phyloP scores from a whole-genome alignment of 2,329 filamentous ascomycete species.

The Penicillium digitatum region DNA sequence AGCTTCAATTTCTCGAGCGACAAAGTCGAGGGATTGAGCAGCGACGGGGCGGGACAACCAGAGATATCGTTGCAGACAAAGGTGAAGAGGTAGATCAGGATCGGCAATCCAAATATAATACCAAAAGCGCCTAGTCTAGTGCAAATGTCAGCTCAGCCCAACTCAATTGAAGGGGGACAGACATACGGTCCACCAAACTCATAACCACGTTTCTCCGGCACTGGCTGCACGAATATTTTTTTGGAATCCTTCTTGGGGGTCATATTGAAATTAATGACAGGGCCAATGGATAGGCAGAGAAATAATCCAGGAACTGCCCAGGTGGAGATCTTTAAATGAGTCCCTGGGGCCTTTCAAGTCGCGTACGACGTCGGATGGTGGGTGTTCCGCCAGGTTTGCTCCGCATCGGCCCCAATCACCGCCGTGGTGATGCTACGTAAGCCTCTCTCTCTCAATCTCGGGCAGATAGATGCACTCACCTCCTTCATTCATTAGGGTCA shows the following conservation, averaged over 20 bases:
- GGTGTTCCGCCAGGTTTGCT: constrained; percentile 13
- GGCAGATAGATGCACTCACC: background rate
- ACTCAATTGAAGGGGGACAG: background rate
- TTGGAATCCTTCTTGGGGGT: constrained; percentile 33
- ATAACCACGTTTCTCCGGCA: constrained; percentile 44
- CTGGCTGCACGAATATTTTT: constrained; percentile 32
- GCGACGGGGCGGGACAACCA: constrained; percentile 81
- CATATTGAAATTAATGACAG: constrained; percentile 20
- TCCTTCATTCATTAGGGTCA: background rate
- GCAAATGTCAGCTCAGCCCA: constrained; percentile 13
- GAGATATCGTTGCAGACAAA: constrained; percentile 91
- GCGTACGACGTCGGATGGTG: constrained; percentile 22
- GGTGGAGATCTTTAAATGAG: constrained; percentile 10
- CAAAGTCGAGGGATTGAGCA: constrained; percentile 68
- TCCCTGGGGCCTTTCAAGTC: background rate
- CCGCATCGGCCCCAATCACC: constrained; percentile 16
- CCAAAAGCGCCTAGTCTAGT: constrained; percentile 67
- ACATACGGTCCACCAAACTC: constrained; percentile 49
- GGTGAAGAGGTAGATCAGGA: constrained; percentile 72
- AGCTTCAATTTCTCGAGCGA: constrained; percentile 68
- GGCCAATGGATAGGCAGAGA: background rate
- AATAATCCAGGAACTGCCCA: constrained; percentile 2
- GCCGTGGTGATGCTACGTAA: constrained; percentile 18
- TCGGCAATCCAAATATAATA: constrained; percentile 75
- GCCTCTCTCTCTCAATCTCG: background rate